Evolutionary conservation across 2,329 filamentous ascomycete species (phyloP).

Genomic region (Trichoderma polysporum): DNA sequence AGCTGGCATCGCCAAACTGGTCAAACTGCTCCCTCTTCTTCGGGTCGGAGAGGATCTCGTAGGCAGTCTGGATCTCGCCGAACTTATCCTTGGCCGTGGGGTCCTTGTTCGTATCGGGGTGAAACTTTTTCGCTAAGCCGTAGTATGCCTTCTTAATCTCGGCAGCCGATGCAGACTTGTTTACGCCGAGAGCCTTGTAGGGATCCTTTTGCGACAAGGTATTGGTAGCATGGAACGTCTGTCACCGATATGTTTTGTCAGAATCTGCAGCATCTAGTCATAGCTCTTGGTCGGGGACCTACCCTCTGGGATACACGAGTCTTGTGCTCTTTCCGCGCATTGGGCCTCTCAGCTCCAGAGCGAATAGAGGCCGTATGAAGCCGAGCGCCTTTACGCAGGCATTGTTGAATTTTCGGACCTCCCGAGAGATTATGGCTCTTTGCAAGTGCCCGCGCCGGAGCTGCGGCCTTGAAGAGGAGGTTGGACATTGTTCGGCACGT

Average conservation of each 20-base stretch:
- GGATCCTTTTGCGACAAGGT: slow-evolving; percentile 67
- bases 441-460: slow-evolving; percentile 47
- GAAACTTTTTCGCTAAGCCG: slow-evolving; percentile 93
- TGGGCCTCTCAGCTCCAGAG: slow-evolving; percentile 25
- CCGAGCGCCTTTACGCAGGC: slow-evolving; percentile 39
- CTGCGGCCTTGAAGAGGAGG: slow-evolving; percentile 47
- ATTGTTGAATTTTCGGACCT: slow-evolving; percentile 41
- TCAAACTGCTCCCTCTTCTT: slow-evolving; percentile 93
- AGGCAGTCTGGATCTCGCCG: slow-evolving; percentile 86
- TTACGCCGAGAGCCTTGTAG: slow-evolving; percentile 82
- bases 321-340: slow-evolving; percentile 23
- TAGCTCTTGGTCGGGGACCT: slow-evolving; percentile 21
- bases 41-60: slow-evolving; percentile 88
- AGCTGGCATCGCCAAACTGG: slow-evolving; percentile 83
- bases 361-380: slow-evolving; percentile 36
- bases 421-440: slow-evolving; percentile 41
- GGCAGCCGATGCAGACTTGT: slow-evolving; percentile 72
- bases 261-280: slow-evolving; percentile 1
- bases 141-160: slow-evolving; percentile 99
- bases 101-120: slow-evolving; percentile 98
- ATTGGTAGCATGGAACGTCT: slow-evolving; percentile 63
- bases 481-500: slow-evolving; percentile 38
- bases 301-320: slow-evolving; percentile 31
- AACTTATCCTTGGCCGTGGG: slow-evolving; percentile 92
- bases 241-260: slow-evolving; percentile 9